These are phyloP conservation scores for Bombardia bombarda DNA, from an alignment of 495 filamentous ascomycete species.

Conservation along the genomic window DNA sequence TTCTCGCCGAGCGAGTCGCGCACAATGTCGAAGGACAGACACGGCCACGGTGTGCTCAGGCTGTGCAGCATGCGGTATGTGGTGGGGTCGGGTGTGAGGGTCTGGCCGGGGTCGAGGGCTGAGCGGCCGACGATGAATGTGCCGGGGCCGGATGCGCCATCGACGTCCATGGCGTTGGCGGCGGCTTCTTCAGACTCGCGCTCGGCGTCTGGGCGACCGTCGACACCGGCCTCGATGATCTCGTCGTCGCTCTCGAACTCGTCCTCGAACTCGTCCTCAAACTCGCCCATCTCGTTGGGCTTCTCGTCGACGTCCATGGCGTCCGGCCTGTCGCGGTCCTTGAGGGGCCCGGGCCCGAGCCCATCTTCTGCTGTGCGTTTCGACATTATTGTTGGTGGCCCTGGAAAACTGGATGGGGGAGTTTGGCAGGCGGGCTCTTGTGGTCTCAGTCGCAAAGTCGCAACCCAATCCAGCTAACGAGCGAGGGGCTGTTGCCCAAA, in stretches of 20 bases:
- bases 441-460: too few species aligned
- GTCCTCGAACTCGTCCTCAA: constrained; percentile 94
- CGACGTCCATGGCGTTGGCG: constrained; percentile 70
- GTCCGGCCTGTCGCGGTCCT: constrained; percentile 60
- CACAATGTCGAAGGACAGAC: constrained; percentile 89
- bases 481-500: constrained; percentile 9
- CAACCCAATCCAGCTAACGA: too few species aligned
- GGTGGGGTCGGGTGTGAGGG: constrained; percentile 76
- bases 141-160: constrained; percentile 58
- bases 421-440: too few species aligned
- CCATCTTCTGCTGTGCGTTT: constrained; percentile 57
- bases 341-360: constrained; percentile 51
- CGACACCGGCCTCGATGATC: constrained; percentile 87
- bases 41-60: constrained; percentile 88
- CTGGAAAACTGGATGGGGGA: too few species aligned
- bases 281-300: constrained; percentile 67
- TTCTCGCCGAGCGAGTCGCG: constrained; percentile 83
- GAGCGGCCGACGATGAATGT: constrained; percentile 91
- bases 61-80: constrained; percentile 96
- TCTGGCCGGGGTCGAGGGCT: constrained; percentile 80
- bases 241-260: constrained; percentile 97
- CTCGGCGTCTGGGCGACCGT: constrained; percentile 87
- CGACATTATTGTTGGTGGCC: constrained; percentile 46
- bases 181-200: constrained; percentile 78
- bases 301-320: constrained; percentile 47